Conservation (phyloP, 768 basidiomycete genomes). For the Cantharellus cinnabarinus region DNA sequence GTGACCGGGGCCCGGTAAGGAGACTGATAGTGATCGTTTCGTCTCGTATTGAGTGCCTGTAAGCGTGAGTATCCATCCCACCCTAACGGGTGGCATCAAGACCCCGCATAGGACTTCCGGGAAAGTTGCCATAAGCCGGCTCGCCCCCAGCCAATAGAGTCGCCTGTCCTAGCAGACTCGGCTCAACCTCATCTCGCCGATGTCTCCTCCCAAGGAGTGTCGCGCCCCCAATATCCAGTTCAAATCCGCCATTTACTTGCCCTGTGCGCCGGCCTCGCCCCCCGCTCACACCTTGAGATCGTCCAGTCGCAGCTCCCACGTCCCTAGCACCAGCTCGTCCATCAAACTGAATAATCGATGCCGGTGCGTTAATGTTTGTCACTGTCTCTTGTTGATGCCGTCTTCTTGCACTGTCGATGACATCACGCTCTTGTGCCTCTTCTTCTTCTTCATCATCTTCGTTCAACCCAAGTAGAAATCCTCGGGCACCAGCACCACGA, state of each 20-base stretch:
- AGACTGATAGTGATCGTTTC: no score
- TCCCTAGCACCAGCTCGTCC: slow-evolving; percentile 58
- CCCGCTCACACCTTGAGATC: slow-evolving; percentile 8
- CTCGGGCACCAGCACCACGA: slow-evolving; percentile 55
- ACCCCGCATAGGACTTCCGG: neutral
- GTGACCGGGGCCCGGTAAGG: no score
- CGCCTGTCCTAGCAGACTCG: neutral
- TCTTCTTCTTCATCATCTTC: slow-evolving; percentile 75
- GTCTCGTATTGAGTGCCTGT: no score
- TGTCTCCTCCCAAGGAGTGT: slow-evolving; percentile 45
- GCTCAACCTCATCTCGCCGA: neutral
- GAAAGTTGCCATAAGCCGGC: neutral
- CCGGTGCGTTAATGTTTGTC: slow-evolving; percentile 9
- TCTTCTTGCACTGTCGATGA: slow-evolving; percentile 12
- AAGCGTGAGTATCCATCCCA: no score
- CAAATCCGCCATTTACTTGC: slow-evolving; percentile 28
- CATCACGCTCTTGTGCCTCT: slow-evolving; percentile 26
- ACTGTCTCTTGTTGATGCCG: neutral
- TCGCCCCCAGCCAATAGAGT: neutral
- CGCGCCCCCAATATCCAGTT: slow-evolving; percentile 70
- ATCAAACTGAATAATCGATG: slow-evolving; percentile 18
- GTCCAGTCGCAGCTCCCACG: slow-evolving; percentile 11
- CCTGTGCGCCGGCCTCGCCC: neutral
- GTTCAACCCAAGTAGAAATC: slow-evolving; percentile 70
- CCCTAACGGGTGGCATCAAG: neutral